These are phyloP conservation scores for Tremellales sp. DNA, from an alignment of 1,284 basidiomycete genomes.

Conservation along the genomic window DNA sequence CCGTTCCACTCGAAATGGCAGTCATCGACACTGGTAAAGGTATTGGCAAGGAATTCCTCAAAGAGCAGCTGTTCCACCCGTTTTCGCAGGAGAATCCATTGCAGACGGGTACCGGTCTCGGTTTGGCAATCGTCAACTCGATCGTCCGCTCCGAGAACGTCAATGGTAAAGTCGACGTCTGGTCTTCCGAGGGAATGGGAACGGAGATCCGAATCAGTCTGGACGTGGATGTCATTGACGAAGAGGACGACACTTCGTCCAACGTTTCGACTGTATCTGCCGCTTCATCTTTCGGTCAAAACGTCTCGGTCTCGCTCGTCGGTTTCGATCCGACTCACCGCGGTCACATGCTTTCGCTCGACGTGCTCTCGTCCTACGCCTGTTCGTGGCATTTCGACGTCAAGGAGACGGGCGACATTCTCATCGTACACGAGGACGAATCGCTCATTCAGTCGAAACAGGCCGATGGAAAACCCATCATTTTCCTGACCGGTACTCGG, in stretches of 20 bases:
- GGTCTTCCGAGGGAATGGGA: slow-evolving; percentile 70
- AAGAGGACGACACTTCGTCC: slow-evolving; percentile 28
- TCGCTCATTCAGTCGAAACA: slow-evolving; percentile 56
- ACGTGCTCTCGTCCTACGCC: slow-evolving; percentile 65
- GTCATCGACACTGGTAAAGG: slow-evolving; percentile 92
- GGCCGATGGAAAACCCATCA: slow-evolving; percentile 9
- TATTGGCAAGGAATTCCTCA: slow-evolving; percentile 80
- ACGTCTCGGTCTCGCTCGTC: slow-evolving; percentile 63
- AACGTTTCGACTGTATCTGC: slow-evolving; percentile 7
- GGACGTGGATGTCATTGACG: slow-evolving; percentile 60
- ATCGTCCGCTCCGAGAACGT: slow-evolving; percentile 75
- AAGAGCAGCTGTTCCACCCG: slow-evolving; percentile 94
- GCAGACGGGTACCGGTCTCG: slow-evolving; percentile 89
- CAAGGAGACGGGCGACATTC: slow-evolving; percentile 60
- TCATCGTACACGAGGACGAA: slow-evolving; percentile 78
- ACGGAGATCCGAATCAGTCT: slow-evolving; percentile 90
- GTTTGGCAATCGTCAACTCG: slow-evolving; percentile 94
- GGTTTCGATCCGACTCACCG: slow-evolving; percentile 66
- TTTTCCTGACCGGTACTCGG: slow-evolving; percentile 63
- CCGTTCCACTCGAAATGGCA: slow-evolving; percentile 73
- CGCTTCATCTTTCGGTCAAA: slow-evolving; percentile 47
- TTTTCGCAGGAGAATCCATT: slow-evolving; percentile 71
- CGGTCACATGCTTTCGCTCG: slow-evolving; percentile 64
- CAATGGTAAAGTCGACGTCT: slow-evolving; percentile 64
- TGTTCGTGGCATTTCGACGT: slow-evolving; percentile 74